A percentile compares a stretch with the other conserved stretches of the same genome.
These are phyloP conservation scores for Oemleria cerasiformis DNA, from an alignment of 306 rosid species.

Conservation along the genomic window DNA sequence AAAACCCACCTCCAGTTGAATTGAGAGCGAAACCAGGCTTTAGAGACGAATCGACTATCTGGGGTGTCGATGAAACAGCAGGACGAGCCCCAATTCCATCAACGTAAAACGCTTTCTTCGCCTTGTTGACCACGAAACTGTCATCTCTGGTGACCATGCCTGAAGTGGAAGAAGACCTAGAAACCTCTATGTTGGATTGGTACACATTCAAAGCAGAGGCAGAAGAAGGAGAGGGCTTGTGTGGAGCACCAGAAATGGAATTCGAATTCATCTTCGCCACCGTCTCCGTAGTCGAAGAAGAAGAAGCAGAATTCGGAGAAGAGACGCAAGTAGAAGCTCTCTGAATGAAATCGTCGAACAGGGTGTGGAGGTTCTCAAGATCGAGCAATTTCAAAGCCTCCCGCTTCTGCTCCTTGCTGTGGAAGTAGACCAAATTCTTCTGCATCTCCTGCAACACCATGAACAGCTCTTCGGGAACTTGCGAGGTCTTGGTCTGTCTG, in stretches of 20 bases:
- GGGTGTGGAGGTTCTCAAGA: slow-evolving; percentile 55
- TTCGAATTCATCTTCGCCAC: slow-evolving; percentile 19
- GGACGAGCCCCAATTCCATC: slow-evolving; percentile 55
- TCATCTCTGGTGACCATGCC: slow-evolving; percentile 59
- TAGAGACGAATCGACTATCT: slow-evolving; percentile 58
- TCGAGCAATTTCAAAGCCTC: slow-evolving; percentile 71
- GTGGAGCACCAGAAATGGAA: slow-evolving; percentile 24
- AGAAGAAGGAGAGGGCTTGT: slow-evolving; percentile 5
- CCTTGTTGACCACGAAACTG: slow-evolving; percentile 51
- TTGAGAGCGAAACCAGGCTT: slow-evolving; percentile 27
- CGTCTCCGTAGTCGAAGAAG: slow-evolving; percentile 22
- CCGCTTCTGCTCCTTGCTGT: slow-evolving; percentile 59
- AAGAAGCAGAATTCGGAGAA: slow-evolving; percentile 27
- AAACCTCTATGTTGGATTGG: slow-evolving; percentile 34
- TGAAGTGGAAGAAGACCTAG: slow-evolving; percentile 25
- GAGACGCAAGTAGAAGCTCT: slow-evolving; percentile 76
- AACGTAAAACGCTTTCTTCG: slow-evolving; percentile 41
- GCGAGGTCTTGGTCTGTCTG: slow-evolving; percentile 41
- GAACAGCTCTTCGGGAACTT: slow-evolving; percentile 75
- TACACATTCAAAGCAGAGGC: slow-evolving; percentile 31
- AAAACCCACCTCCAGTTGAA: slow-evolving; percentile 4
- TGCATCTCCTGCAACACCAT: slow-evolving; percentile 71
- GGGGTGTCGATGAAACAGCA: slow-evolving; percentile 39
- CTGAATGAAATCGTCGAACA: slow-evolving; percentile 75
- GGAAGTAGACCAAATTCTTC: slow-evolving; percentile 44